phyloP scores from a whole-genome alignment of 331 rosid species.

The Acacia concinna region DNA sequence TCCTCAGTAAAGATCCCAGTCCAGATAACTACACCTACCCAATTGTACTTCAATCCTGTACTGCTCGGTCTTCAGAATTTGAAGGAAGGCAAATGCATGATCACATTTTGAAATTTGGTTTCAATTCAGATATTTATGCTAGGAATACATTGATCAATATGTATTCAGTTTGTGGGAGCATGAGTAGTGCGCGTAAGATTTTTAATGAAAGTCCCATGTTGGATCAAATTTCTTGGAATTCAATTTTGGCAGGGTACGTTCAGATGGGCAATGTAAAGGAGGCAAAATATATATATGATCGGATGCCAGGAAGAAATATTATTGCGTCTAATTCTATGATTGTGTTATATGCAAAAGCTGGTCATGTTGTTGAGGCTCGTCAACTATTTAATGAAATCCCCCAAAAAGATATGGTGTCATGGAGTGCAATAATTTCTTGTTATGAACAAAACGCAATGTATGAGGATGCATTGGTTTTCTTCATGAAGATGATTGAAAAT shows the following conservation, averaged over 20 bases:
- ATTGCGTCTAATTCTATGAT: constrained; percentile 71
- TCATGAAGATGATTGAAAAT: constrained; percentile 39
- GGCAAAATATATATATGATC: constrained; percentile 40
- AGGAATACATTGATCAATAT: constrained; percentile 59
- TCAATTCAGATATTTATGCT: constrained; percentile 52
- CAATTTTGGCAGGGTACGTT: constrained; percentile 56
- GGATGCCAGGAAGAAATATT: constrained; percentile 50
- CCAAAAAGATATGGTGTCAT: constrained; percentile 55
- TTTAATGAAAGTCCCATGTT: constrained; percentile 54
- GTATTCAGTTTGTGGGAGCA: constrained; percentile 50
- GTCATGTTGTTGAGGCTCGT: constrained; percentile 45
- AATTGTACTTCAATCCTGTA: constrained; percentile 51
- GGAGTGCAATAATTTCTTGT: constrained; percentile 66
- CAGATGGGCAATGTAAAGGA: constrained; percentile 41
- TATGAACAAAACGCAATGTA: constrained; percentile 50
- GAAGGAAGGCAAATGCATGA: constrained; percentile 54
- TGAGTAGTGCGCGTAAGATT: constrained; percentile 43
- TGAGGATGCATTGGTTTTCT: constrained; percentile 45
- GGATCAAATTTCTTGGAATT: constrained; percentile 64
- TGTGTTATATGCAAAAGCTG: constrained; percentile 47
- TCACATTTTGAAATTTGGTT: constrained; percentile 53
- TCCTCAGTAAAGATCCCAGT: constrained; percentile 33
- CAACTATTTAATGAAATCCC: constrained; percentile 42
- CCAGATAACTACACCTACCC: constrained; percentile 61
- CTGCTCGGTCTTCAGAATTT: constrained; percentile 35